phyloP scores from a whole-genome alignment of 169 alveolate species.

The Besnoitia besnoiti region DNA sequence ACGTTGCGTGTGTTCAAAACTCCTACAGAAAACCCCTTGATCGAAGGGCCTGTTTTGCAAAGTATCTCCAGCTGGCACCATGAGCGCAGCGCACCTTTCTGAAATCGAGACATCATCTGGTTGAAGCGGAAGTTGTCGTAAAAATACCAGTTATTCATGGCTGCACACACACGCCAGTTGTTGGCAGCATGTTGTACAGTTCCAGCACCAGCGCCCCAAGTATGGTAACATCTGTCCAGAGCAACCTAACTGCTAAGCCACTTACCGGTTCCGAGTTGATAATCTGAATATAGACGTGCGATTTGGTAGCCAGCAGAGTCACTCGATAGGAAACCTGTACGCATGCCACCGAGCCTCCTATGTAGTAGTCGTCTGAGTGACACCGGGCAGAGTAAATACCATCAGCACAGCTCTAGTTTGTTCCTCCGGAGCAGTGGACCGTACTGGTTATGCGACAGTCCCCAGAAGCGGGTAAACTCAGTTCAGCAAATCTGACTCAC shows the following conservation, averaged over 20 bases:
- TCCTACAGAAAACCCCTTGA: too few species aligned
- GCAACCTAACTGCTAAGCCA: background rate
- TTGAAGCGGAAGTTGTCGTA: slow-evolving; percentile 5
- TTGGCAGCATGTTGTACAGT: background rate
- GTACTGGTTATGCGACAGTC: too few species aligned
- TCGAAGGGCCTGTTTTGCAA: too few species aligned
- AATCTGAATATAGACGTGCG: slow-evolving; percentile 8
- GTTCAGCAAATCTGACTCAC: too few species aligned
- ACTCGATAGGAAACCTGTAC: background rate
- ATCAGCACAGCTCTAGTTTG: too few species aligned
- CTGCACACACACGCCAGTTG: background rate
- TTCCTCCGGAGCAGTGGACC: too few species aligned
- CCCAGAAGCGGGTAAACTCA: too few species aligned
- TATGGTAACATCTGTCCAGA: background rate
- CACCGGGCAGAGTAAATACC: too few species aligned
- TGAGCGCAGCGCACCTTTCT: too few species aligned
- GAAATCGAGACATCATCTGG: background rate
- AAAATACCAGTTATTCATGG: slow-evolving; percentile 21
- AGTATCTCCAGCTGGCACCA: too few species aligned
- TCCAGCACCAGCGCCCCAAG: background rate
- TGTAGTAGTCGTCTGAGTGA: too few species aligned
- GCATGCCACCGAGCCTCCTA: background rate
- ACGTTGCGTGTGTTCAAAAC: too few species aligned
- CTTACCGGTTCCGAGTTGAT: slow-evolving; percentile 4
- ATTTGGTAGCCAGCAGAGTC: background rate